phyloP scores from a whole-genome alignment of 1,139 yeast genomes.

The Ashbya aceris region DNA sequence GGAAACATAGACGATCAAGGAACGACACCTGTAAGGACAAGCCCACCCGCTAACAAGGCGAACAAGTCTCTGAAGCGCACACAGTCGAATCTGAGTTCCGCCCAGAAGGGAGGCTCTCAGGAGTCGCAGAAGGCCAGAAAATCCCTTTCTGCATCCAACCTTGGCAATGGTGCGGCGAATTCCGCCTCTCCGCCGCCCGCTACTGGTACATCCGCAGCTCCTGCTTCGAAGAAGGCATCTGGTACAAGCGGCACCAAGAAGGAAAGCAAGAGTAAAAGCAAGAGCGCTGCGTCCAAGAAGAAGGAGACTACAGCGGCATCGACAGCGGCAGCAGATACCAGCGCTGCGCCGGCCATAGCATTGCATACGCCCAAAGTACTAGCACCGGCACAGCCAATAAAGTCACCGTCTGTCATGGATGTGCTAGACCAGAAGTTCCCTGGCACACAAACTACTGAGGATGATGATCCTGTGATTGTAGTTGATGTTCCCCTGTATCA shows the following conservation, averaged over 20 bases:
- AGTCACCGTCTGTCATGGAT: conserved; percentile 21
- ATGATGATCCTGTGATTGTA: conserved; percentile 39
- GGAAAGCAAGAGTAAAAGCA: conserved; percentile 7
- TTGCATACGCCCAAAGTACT: conserved; percentile 18
- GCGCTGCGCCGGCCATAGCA: conserved; percentile 9
- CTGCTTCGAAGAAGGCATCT: conserved; percentile 17
- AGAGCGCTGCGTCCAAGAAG: conserved; percentile 10
- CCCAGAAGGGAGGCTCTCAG: conserved; percentile 2
- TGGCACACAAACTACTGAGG: conserved; percentile 24
- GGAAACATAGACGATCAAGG: conserved; percentile 9
- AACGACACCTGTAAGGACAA: conserved; percentile 14
- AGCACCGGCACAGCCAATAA: conserved; percentile 25
- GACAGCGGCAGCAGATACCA: conserved; percentile 19
- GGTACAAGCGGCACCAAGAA: conserved; percentile 14
- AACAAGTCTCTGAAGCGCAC: conserved; percentile 4
- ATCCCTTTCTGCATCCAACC: conserved; percentile 1
- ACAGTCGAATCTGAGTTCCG: conserved; percentile 1
- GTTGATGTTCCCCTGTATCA: conserved; percentile 50
- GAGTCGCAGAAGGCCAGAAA: conserved; percentile 4
- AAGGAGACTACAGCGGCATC: conserved; percentile 17
- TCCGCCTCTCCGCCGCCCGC: background rate
- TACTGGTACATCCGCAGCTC: conserved; percentile 6
- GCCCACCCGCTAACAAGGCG: conserved; percentile 15
- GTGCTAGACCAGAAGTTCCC: conserved; percentile 23
- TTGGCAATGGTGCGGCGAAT: background rate